phyloP scores from a whole-genome alignment of 2,329 filamentous ascomycete species.

The Pseudopyrenochaeta lycopersici region DNA sequence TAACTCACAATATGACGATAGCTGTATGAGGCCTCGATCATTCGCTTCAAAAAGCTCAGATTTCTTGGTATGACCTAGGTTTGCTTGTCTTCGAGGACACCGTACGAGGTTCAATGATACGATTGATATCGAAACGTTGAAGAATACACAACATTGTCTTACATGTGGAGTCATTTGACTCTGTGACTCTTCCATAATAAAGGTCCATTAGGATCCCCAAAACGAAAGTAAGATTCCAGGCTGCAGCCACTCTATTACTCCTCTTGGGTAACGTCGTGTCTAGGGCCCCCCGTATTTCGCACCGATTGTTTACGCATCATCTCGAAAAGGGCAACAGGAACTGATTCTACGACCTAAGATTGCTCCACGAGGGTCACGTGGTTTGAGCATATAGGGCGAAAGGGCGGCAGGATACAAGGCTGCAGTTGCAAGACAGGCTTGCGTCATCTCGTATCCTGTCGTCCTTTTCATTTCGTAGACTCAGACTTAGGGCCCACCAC shows the following conservation, averaged over 20 bases:
- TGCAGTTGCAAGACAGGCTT: neutral
- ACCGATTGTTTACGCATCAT: neutral
- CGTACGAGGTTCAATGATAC: no score
- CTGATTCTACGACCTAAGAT: neutral
- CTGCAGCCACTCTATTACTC: neutral
- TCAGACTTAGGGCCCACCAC: neutral
- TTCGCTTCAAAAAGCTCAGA: no score
- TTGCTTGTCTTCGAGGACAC: no score
- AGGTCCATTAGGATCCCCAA: neutral
- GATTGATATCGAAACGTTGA: no score
- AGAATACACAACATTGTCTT: neutral
- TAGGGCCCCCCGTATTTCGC: neutral
- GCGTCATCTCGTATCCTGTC: neutral
- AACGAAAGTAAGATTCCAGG: neutral
- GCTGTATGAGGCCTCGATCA: no score
- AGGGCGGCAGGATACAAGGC: conserved; percentile 1
- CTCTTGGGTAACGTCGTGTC: neutral
- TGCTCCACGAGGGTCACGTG: neutral
- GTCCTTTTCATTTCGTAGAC: neutral
- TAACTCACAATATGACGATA: neutral
- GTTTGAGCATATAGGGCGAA: neutral
- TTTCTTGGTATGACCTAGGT: no score
- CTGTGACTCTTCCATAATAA: neutral
- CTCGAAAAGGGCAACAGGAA: neutral
- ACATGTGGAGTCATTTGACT: neutral